Conservation (phyloP, 2,329 filamentous ascomycete species). For the Taxawa tesnikishii region DNA sequence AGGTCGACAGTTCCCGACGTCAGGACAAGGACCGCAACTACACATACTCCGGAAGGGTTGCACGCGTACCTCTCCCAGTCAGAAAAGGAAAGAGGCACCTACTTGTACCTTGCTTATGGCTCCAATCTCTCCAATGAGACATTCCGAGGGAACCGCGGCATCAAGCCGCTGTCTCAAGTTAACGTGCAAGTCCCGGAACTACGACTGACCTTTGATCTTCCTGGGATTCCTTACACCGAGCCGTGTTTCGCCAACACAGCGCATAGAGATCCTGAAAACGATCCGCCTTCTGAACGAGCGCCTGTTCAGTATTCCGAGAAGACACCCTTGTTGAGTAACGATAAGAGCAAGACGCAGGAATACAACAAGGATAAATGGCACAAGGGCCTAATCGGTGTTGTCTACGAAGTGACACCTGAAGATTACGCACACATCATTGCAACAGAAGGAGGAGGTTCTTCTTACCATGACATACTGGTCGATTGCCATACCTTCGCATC, state of each 20-base stretch:
- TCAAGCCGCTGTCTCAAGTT: conserved; percentile 67
- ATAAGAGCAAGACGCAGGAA: conserved; percentile 9
- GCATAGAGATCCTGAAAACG: conserved; percentile 35
- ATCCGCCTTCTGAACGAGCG: conserved; percentile 15
- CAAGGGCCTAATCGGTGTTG: conserved; percentile 79
- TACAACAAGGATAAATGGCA: conserved; percentile 54
- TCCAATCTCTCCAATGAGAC: conserved; percentile 76
- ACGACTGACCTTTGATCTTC: conserved; percentile 70
- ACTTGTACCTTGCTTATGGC: conserved; percentile 57
- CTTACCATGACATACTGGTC: conserved; percentile 75
- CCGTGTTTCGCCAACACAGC: conserved; percentile 84
- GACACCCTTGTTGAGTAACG: conserved; percentile 14
- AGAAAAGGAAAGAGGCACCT: conserved; percentile 10
- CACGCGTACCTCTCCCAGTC: conserved; percentile 2
- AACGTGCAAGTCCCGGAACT: conserved; percentile 74
- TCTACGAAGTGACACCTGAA: conserved; percentile 77
- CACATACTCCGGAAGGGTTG: not conserved
- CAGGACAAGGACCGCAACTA: not conserved
- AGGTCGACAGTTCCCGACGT: conserved; percentile 1
- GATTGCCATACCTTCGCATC: conserved; percentile 60
- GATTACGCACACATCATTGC: conserved; percentile 82
- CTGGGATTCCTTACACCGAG: conserved; percentile 75
- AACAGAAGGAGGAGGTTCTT: conserved; percentile 75
- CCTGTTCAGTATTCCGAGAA: conserved; percentile 18
- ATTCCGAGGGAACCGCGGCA: conserved; percentile 65